Base-by-base conservation (phyloP, 352 stramenopile genomes). In the Phytophthora vignae region DNA sequence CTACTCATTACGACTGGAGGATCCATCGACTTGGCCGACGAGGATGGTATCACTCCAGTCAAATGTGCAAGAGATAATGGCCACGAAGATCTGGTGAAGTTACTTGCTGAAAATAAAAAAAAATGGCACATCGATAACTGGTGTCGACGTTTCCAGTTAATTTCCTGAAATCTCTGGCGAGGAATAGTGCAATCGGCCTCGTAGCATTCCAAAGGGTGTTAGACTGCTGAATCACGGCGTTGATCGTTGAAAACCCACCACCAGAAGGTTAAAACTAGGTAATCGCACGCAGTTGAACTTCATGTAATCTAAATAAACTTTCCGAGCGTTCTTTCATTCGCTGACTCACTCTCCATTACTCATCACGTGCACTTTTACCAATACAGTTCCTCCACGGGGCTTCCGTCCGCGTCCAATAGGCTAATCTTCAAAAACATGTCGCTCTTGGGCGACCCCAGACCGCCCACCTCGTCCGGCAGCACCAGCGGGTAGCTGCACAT, bases 401-500 rank as follows among this genome's bases (percentile, higher is more conserved):
- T 73, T 14, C 85, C 85, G 44, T 90, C 81, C 15, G 65, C 74
- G 25, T 79, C 83, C 49, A 85, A 76, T 21, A 93, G 75, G 21
- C 69, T 87, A 61, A 93, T 85, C 60, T 90, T 78, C 56, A 93
- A 33, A 57, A 84, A 88, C 54, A 93, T 78, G 48, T 90, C 81
- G 77, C 85, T 93, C 38, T 82, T 79, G 9, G 82, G 85, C 11
- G 78, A 60, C 9, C 85, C 79, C 40, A 85, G 50, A 0, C 79
- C 81, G n/a, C 80, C 82, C 31, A 88, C 62, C 42, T 91, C 83
- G 62, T 91, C 83, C 17, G 85, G 83, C 49, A 93, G 70, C 60
- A 93, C 85, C 38, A 93, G 74, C 60, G 85, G 85, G 69, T 91
- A 93, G 67, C 81, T 86, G 73, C 87, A 93, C 53, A 89, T 73